These are phyloP conservation scores for Solanum chiquidenum DNA, from an alignment of 257 asterid genomes.

Conservation along the genomic window DNA sequence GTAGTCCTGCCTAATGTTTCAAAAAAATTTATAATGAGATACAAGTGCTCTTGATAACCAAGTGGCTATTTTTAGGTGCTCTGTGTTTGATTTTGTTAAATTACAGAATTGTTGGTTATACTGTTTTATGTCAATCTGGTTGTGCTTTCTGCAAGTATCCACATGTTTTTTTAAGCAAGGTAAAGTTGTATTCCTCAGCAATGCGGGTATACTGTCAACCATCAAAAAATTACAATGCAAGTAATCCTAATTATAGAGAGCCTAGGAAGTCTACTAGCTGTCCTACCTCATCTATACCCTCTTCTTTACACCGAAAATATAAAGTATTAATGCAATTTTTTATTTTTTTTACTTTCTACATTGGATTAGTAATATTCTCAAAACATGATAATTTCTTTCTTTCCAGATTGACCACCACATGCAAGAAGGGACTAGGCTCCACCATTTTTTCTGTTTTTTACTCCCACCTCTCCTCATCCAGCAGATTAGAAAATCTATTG, in stretches of 20 bases:
- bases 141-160: background rate
- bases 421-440: background rate
- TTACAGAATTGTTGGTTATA: background rate
- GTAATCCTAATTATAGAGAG: background rate
- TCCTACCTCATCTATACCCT: background rate
- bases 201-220: background rate
- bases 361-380: background rate
- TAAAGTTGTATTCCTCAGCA: background rate
- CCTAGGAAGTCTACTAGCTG: background rate
- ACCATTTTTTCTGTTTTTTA: background rate
- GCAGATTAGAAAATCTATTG: background rate
- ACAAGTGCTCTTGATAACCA: background rate
- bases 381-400: background rate
- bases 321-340: too few relatives aligned
- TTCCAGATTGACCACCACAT: background rate
- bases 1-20: background rate
- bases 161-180: background rate
- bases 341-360: too few relatives aligned
- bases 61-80: background rate
- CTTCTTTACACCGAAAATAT: background rate
- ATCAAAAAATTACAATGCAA: background rate
- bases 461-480: background rate
- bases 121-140: background rate
- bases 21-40: background rate
- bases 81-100: background rate